Base-by-base conservation (phyloP, 345 rosid genomes). In the Reutealis trisperma region DNA sequence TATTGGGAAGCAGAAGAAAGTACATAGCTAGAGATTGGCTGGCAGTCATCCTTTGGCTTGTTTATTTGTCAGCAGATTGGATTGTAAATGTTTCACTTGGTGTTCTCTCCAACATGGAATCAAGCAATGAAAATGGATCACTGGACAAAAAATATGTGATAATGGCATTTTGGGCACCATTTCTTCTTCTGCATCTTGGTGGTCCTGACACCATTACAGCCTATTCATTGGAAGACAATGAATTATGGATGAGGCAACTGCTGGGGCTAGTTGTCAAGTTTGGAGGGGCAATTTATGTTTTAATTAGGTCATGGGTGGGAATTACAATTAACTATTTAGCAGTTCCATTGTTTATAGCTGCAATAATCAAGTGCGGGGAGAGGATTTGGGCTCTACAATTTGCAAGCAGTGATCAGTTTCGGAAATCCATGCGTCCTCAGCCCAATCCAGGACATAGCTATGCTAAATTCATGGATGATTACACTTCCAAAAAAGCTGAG, bases 141-240 rank as follows among this genome's bases (percentile, higher is more conserved):
- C 5, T 52, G 16, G 34, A 75, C 8, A 51, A 42, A 5, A 34
- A 55, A 22, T 42, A 21, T 37, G 41, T 30, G 64, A 41, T 75
- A 24, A 64, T 47, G 45, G 63, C 78, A 21, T 65, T 75, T 52
- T 75, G 78, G 78, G 62, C 78, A 75, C 78, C 78, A 2, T 75
- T 75, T 42, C 54, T 75, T 54, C 78, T 75, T n/a, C 25, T 65
- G 30, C 78, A 75, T 58, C 51, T 75, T 25, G 78, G 78, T 65
- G 78, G 72, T 44, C 71, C 71, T 5, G 71, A 65, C 72, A 75
- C 78, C 27, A 75, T 75, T 41, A 75, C 78, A 34, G 78, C 78
- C n/a, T 65, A 75, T 57, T 75, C 78, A 22, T 34, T 42, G 19
- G 71, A 75, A 47, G 78, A 75, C 54, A 75, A 55, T 21, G 78